phyloP scores from a whole-genome alignment of 495 filamentous ascomycete species.

The Evernia prunastri region DNA sequence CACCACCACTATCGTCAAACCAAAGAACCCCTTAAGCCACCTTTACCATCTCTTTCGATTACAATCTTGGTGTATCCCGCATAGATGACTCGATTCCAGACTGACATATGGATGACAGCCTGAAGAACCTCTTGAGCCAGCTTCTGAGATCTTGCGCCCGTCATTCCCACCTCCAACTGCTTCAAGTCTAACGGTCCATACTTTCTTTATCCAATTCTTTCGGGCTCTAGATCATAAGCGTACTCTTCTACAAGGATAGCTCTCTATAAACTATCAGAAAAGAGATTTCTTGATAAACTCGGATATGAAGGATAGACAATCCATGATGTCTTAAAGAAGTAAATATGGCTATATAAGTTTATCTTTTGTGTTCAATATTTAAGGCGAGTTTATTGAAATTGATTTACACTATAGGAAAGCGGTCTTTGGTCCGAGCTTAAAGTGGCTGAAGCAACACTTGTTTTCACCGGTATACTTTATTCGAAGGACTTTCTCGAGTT shows the following conservation, averaged over 20 bases:
- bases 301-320: slow-evolving; percentile 1
- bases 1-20: too few relatives aligned
- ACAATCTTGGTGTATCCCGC: not conserved
- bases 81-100: not conserved
- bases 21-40: too few relatives aligned
- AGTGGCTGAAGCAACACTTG: slow-evolving; percentile 4
- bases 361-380: not conserved
- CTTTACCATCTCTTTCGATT: too few relatives aligned
- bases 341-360: slow-evolving; percentile 4
- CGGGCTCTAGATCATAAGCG: too few relatives aligned
- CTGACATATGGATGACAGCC: not conserved
- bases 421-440: slow-evolving; percentile 6
- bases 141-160: not conserved
- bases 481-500: slow-evolving; percentile 6
- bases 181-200: not conserved
- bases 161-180: not conserved
- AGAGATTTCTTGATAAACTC: not conserved
- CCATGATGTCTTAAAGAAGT: not conserved
- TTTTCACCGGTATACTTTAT: not conserved
- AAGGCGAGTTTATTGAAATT: not conserved
- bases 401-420: slow-evolving; percentile 2
- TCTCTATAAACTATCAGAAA: too few relatives aligned
- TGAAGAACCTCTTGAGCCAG: not conserved
- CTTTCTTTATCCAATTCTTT: not conserved
- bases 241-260: too few relatives aligned